phyloP scores from a whole-genome alignment of 306 rosid species.

The Glycine latifolia region DNA sequence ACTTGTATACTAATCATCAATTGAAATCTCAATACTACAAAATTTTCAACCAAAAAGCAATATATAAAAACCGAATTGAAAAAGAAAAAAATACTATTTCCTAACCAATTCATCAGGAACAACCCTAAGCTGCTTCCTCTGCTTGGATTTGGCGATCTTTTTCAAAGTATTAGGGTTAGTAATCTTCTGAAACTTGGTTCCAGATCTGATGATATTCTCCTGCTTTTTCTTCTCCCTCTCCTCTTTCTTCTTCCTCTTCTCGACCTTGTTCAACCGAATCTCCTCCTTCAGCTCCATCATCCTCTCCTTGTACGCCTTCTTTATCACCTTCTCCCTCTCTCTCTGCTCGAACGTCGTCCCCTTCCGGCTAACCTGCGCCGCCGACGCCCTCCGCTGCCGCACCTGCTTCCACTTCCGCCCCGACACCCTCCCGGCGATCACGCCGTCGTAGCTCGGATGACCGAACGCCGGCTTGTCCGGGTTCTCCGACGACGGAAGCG shows the following conservation, averaged over 20 bases:
- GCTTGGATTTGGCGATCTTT: slow-evolving; percentile 83
- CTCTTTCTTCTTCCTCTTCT: slow-evolving; percentile 82
- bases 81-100: slow-evolving; percentile 30
- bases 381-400: slow-evolving; percentile 67
- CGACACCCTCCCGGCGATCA: slow-evolving; percentile 79
- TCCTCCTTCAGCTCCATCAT: slow-evolving; percentile 80
- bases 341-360: slow-evolving; percentile 79
- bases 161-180: slow-evolving; percentile 82
- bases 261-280: slow-evolving; percentile 78
- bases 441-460: slow-evolving; percentile 82
- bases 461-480: slow-evolving; percentile 82
- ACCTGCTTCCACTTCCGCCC: slow-evolving; percentile 93
- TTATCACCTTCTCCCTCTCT: slow-evolving; percentile 70
- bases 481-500: slow-evolving; percentile 68
- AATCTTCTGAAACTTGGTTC: slow-evolving; percentile 83
- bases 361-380: slow-evolving; percentile 65
- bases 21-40: not conserved
- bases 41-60: not conserved
- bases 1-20: not conserved
- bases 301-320: slow-evolving; percentile 76
- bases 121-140: slow-evolving; percentile 73
- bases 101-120: slow-evolving; percentile 72
- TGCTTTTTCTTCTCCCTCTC: slow-evolving; percentile 93
- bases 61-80: slow-evolving; percentile 11
- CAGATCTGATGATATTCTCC: slow-evolving; percentile 81